These are phyloP conservation scores for Entelexis paramagnoliae DNA, from an alignment of 1,139 yeast genomes.

Conservation along the genomic window DNA sequence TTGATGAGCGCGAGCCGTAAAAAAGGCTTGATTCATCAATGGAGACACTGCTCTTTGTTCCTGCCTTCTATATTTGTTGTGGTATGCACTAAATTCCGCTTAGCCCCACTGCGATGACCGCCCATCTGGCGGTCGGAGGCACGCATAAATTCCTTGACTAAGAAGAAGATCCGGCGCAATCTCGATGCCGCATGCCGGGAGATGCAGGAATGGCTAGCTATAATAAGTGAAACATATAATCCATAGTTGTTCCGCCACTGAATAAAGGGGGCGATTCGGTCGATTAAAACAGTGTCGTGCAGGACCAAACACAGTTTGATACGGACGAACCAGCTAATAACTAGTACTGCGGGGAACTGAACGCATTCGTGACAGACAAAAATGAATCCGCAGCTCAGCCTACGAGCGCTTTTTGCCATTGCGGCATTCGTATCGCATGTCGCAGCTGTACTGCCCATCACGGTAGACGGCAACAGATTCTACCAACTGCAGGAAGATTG, in stretches of 20 bases:
- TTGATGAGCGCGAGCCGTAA: no score
- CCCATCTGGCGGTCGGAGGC: no score
- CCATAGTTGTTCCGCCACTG: background rate
- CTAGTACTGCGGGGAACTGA: background rate
- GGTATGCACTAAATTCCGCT: no score
- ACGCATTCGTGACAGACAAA: background rate
- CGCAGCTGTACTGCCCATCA: slow-evolving; percentile 39
- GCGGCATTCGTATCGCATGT: slow-evolving; percentile 8
- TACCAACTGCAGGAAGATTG: slow-evolving; percentile 39
- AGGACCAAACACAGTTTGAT: background rate
- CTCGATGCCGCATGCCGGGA: background rate
- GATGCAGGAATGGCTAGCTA: background rate
- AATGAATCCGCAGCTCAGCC: background rate
- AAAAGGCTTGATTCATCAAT: no score
- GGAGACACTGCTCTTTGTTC: no score
- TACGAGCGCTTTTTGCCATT: background rate
- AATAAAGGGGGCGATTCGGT: background rate
- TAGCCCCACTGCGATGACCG: no score
- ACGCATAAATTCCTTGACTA: background rate
- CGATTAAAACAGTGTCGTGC: background rate
- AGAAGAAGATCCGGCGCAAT: background rate
- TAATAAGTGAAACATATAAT: background rate
- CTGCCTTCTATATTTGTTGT: no score
- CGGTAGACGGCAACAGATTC: slow-evolving; percentile 40
- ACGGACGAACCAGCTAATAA: no score